A percentile compares a stretch with the other conserved stretches of the same genome.
Conservation (phyloP, 345 rosid species). For the Chamaenerion angustifolium region DNA sequence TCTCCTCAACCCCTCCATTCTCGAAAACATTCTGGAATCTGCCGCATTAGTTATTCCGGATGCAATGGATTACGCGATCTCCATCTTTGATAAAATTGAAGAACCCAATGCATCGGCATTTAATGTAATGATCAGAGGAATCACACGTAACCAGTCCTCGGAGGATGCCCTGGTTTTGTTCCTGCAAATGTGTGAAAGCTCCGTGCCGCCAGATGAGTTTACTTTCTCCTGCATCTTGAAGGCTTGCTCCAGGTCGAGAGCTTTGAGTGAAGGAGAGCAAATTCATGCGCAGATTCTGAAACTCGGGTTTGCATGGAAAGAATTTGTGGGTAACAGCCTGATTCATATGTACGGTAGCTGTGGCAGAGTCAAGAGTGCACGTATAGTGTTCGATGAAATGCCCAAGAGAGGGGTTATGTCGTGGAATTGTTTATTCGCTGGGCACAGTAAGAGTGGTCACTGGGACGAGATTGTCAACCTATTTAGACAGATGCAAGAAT, state of each 20-base stretch:
- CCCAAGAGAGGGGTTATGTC: conserved; percentile 19
- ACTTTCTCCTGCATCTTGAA: conserved; percentile 25
- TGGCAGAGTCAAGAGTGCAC: conserved; percentile 17
- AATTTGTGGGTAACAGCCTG: conserved; percentile 19
- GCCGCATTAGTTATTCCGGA: conserved; percentile 20
- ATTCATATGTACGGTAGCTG: conserved; percentile 13
- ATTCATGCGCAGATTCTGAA: conserved; percentile 26
- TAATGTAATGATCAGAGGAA: conserved; percentile 32
- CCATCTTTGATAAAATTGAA: conserved; percentile 20
- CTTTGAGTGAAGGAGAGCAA: conserved; percentile 24
- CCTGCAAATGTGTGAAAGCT: conserved; percentile 16
- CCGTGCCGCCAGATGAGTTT: conserved; percentile 18
- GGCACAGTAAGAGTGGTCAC: conserved; percentile 16
- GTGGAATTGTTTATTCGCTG: conserved; percentile 34
- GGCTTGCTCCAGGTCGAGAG: conserved; percentile 25
- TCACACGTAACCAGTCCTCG: conserved; percentile 14
- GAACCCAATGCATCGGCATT: conserved; percentile 24
- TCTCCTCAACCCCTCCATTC: conserved; percentile 16
- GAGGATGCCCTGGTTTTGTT: conserved; percentile 17
- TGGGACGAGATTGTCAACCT: conserved; percentile 18
- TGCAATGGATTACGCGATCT: conserved; percentile 27
- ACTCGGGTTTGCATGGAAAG: conserved; percentile 12
- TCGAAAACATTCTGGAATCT: conserved; percentile 23
- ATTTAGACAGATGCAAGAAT: conserved; percentile 20
- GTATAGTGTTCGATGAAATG: conserved; percentile 26